Evolutionary conservation across 257 asterid species (phyloP).

Genomic region (Nicotiana undulata): DNA sequence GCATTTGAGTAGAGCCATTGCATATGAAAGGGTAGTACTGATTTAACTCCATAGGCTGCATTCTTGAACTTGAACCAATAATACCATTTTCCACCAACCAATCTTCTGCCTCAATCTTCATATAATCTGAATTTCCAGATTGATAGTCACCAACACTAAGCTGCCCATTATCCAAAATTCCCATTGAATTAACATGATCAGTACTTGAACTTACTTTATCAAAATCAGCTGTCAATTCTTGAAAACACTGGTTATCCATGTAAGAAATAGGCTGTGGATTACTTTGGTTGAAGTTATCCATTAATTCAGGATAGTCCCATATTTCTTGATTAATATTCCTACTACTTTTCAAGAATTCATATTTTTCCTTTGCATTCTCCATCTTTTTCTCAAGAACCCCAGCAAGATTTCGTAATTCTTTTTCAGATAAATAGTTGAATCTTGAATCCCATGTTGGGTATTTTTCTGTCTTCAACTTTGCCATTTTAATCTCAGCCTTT

Average conservation of each 20-base stretch:
- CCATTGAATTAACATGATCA: background rate
- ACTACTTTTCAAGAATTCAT: background rate
- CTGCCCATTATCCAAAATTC: background rate
- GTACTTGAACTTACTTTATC: background rate
- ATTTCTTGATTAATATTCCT: background rate
- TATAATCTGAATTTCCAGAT: background rate
- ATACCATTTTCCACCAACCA: background rate
- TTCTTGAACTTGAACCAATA: background rate
- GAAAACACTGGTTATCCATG: background rate
- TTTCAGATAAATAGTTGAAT: background rate
- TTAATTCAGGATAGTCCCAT: background rate
- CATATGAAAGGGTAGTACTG: background rate
- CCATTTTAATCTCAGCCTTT: background rate
- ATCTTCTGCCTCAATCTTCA: background rate
- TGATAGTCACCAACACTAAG: background rate
- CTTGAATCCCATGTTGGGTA: background rate
- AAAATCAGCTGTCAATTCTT: background rate
- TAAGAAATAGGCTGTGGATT: background rate
- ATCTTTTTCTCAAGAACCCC: background rate
- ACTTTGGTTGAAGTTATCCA: no score
- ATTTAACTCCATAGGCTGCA: background rate
- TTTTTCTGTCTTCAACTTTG: background rate
- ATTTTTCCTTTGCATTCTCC: background rate
- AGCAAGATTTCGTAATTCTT: background rate
- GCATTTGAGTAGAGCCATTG: background rate